Percentiles rank a stretch among this genome's conserved stretches.
Evolutionary conservation across 306 rosid species (phyloP).

Genomic region (Casuarina glauca): DNA sequence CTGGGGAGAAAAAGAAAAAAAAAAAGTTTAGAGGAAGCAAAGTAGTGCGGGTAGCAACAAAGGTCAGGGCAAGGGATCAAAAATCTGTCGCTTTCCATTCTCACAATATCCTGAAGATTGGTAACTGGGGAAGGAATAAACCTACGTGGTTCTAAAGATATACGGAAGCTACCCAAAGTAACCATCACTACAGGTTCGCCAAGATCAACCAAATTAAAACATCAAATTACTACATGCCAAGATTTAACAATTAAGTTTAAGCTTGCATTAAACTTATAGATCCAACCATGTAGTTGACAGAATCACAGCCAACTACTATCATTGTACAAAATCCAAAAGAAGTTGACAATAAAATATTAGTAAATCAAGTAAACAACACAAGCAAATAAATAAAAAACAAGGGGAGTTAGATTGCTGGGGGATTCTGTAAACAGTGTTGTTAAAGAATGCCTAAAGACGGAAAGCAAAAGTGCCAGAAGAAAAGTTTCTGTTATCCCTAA

Average conservation of each 20-base stretch:
- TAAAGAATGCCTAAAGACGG: neutral
- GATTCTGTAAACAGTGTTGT: neutral
- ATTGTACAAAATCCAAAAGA: neutral
- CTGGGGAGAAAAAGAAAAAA: slow-evolving; percentile 32
- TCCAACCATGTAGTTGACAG: neutral
- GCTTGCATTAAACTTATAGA: neutral
- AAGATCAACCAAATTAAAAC: neutral
- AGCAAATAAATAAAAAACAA: neutral
- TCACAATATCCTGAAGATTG: neutral
- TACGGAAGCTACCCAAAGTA: neutral
- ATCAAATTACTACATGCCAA: neutral
- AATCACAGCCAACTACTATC: neutral
- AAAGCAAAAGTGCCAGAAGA: neutral
- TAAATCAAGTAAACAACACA: neutral
- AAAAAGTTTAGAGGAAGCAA: slow-evolving; percentile 34
- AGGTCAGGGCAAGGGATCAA: neutral
- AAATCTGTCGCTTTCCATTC: neutral
- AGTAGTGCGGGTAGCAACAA: slow-evolving; percentile 7
- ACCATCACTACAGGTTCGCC: neutral
- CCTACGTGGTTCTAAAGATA: neutral
- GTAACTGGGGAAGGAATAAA: neutral
- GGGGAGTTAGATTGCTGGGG: neutral
- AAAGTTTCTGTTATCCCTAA: neutral
- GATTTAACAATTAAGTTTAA: neutral
- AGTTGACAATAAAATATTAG: neutral